Evolutionary conservation across 139 green algal genomes (phyloP).

Genomic region (Coelastrella sp.): DNA sequence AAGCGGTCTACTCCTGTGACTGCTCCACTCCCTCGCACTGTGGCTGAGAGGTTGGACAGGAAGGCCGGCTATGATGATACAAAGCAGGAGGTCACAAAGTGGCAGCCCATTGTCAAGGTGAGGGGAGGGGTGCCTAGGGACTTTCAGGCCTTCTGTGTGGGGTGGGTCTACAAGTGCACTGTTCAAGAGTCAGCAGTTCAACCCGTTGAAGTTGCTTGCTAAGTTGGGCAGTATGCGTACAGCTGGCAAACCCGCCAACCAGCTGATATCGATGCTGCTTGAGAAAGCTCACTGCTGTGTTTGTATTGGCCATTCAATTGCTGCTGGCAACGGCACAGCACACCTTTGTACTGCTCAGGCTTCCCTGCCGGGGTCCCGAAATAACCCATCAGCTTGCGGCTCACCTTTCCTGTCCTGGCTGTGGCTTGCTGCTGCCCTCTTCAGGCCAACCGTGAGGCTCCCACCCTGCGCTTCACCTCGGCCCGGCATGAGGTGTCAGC

Average conservation of each 20-base stretch:
- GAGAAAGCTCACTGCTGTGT: too few species aligned
- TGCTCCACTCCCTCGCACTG: slow-evolving; percentile 73
- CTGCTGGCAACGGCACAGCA: too few species aligned
- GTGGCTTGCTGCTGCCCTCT: background rate
- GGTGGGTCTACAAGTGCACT: too few species aligned
- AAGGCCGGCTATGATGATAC: slow-evolving; percentile 91
- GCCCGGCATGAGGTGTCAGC: slow-evolving; percentile 55
- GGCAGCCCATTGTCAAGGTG: slow-evolving; percentile 93
- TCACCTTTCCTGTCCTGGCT: background rate
- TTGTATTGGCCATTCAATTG: too few species aligned
- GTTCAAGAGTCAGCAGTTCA: too few species aligned
- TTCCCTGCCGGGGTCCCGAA: background rate
- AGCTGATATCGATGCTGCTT: too few species aligned
- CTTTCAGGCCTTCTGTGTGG: too few species aligned
- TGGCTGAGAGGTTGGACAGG: slow-evolving; percentile 79
- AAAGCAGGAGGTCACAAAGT: slow-evolving; percentile 89
- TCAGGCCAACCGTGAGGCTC: slow-evolving; percentile 91
- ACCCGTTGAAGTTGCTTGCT: too few species aligned
- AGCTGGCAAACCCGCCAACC: too few species aligned
- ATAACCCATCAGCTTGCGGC: background rate
- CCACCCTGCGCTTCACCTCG: slow-evolving; percentile 86
- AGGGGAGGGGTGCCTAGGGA: background rate
- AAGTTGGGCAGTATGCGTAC: too few species aligned
- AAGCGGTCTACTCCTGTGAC: slow-evolving; percentile 57
- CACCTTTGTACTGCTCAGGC: background rate